Evolutionary conservation across 2,329 filamentous ascomycete genomes (phyloP).

Genomic region (Aureobasidium mangrovei): DNA sequence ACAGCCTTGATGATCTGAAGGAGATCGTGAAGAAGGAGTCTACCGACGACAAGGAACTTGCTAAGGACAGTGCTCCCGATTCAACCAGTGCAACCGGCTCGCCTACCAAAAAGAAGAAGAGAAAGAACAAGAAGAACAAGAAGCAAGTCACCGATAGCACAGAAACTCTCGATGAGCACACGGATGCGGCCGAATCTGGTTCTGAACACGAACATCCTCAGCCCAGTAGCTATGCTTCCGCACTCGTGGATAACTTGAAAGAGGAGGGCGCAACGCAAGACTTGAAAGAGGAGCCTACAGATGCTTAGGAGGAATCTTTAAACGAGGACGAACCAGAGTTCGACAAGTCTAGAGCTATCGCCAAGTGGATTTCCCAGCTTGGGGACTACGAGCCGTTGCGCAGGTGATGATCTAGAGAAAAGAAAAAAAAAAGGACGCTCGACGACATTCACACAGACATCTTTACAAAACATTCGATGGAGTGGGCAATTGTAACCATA

Average conservation of each 20-base stretch:
- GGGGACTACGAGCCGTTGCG: not conserved
- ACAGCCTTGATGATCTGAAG: constrained; percentile 8
- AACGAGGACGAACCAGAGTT: not conserved
- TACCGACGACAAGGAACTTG: constrained; percentile 1
- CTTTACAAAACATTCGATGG: not conserved
- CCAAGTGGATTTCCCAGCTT: too few species aligned
- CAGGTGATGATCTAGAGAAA: not conserved
- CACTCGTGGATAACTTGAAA: constrained; percentile 12
- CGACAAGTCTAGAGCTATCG: too few species aligned
- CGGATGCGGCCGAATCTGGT: constrained; percentile 4
- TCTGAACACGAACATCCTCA: constrained; percentile 1
- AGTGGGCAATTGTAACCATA: not conserved
- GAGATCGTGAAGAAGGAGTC: constrained; percentile 10
- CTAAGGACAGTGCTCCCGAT: constrained; percentile 12
- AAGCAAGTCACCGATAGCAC: constrained; percentile 15
- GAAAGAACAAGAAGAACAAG: constrained; percentile 18
- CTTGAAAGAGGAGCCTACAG: constrained; percentile 3
- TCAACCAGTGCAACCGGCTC: not conserved
- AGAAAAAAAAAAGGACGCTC: not conserved
- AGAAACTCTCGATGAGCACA: constrained; percentile 6
- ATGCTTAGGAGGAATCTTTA: constrained; percentile 17
- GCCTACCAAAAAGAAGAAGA: constrained; percentile 16
- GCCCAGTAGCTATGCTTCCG: constrained; percentile 9
- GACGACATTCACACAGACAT: not conserved
- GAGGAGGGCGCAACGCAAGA: constrained; percentile 14